Base-by-base conservation (phyloP, 192 early-diverging fungal species). In the Obelidium mucronatum region DNA sequence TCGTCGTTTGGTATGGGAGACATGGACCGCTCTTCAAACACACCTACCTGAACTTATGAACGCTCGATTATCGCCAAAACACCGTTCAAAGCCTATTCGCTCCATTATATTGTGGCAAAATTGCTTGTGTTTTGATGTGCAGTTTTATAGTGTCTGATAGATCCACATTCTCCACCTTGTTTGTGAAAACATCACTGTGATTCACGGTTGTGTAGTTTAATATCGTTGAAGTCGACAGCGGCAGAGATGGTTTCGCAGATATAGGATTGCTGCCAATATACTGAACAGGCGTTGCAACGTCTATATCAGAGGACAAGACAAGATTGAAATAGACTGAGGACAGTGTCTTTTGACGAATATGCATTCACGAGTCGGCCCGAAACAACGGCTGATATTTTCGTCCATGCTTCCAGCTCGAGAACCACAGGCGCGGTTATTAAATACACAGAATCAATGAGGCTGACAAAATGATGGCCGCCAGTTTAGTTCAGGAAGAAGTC, bases 351-450 rank as follows among this genome's bases (percentile, higher is more conserved):
- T 34, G 82, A 85, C 17, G 90, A 87, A 81, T 95, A 97, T 0
- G 91, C 94, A 74, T 95, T 96, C 51, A 97, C 90, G 78, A 96
- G 91, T 42, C 94, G 83, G 1, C 94, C 94, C 6, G 89, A 84
- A 3, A 94, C 92, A 0, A 94, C 90, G 36, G 86, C 86, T 6
- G 89, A 79, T 17, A 86, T 86, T 58, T 84, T 83, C 13, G 86
- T 83, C 96, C 95, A 97, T 53, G 93, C 87, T 1, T 85, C 83
- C 58, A 84, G 84, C 0, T 90, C 87, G 6, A 89, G 88, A 1
- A 31, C 19, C 1, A 96, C 90, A 19, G 95, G 94, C 0, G 93
- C 86, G 22, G 94, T 95, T 84, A 98, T 91, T 8, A 98, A 67
- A 66, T 90, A 93, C 0, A 93, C 94, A 40, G 92, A 87, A 73